phyloP scores from a whole-genome alignment of 257 asterid species.

The Haberlea rhodopensis region DNA sequence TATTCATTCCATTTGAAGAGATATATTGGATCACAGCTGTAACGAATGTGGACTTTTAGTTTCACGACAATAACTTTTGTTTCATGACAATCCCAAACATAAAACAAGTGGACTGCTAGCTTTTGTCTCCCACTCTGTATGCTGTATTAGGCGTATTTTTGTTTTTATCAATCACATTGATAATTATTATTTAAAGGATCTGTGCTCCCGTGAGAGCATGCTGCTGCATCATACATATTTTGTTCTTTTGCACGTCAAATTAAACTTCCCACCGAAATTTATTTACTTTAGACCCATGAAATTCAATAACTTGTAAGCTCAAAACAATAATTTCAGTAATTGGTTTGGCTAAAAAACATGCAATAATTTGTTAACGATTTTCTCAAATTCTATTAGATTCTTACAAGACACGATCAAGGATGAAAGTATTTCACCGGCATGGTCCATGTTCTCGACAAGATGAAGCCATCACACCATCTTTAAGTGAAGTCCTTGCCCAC shows the following conservation, averaged over 20 bases:
- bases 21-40: neutral
- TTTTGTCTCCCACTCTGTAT: neutral
- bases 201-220: too few relatives aligned
- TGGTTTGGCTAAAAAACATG: too few relatives aligned
- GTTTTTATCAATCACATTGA: too few relatives aligned
- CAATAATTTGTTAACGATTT: too few relatives aligned
- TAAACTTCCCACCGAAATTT: too few relatives aligned
- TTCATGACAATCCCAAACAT: neutral
- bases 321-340: too few relatives aligned
- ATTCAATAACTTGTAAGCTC: too few relatives aligned
- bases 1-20: too few relatives aligned
- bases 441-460: conserved; percentile 52
- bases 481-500: conserved; percentile 41
- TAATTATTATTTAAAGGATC: too few relatives aligned
- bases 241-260: too few relatives aligned
- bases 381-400: conserved; percentile 36
- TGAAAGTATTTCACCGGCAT: conserved; percentile 49
- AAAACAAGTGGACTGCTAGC: neutral
- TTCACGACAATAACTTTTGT: neutral
- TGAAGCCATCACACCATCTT: conserved; percentile 25
- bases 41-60: neutral
- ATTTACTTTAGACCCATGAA: too few relatives aligned
- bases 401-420: conserved; percentile 42
- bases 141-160: neutral
- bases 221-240: too few relatives aligned